Evolutionary conservation across 495 filamentous ascomycete species (phyloP).

Genomic region (Neurospora sp.): DNA sequence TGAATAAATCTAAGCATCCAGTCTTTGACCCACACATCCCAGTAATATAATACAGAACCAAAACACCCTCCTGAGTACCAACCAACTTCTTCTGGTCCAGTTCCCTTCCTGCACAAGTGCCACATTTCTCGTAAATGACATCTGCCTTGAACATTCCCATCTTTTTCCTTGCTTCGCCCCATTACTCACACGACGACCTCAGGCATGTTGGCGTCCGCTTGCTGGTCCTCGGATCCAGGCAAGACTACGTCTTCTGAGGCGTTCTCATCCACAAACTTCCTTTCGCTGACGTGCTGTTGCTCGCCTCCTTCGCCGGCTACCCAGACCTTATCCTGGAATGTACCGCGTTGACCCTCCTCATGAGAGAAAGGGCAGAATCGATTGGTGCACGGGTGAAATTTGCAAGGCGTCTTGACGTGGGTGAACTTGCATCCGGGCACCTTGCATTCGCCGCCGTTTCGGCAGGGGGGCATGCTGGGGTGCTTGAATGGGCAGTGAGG

Average conservation of each 20-base stretch:
- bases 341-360: constrained; percentile 72
- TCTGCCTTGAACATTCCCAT: not conserved
- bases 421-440: constrained; percentile 81
- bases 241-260: constrained; percentile 68
- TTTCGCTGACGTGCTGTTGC: constrained; percentile 64
- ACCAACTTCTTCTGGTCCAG: constrained; percentile 1
- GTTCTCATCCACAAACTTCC: constrained; percentile 75
- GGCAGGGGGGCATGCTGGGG: constrained; percentile 65
- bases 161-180: not conserved
- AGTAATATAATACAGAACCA: constrained; percentile 19
- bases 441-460: constrained; percentile 87
- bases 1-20: not conserved
- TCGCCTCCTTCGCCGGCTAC: constrained; percentile 47
- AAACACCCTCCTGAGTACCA: constrained; percentile 2
- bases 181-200: constrained; percentile 19
- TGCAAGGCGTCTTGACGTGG: constrained; percentile 73
- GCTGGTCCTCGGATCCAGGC: constrained; percentile 38
- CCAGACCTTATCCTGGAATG: constrained; percentile 90
- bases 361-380: constrained; percentile 80
- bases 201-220: constrained; percentile 11
- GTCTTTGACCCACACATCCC: not conserved
- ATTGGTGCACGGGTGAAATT: constrained; percentile 85
- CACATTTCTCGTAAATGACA: not conserved
- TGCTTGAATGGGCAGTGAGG: constrained; percentile 80
- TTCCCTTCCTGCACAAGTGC: not conserved